A percentile compares a stretch with the other conserved stretches of the same genome.
Conservation (phyloP, 306 rosid genomes). For the Lathyrus aphaca region DNA sequence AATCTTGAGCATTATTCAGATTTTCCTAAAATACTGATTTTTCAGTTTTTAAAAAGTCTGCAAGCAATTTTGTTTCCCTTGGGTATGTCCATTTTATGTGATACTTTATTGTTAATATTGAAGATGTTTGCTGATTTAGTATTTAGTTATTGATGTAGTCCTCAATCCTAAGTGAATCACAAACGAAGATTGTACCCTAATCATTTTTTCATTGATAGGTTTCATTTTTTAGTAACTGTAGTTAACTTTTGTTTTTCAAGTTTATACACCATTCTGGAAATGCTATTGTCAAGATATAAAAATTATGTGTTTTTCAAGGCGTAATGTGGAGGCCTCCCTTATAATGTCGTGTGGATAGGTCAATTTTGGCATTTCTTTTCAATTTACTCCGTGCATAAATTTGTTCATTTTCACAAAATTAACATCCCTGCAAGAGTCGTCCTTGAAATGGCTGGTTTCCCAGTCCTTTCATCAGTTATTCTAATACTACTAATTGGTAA, state of each 20-base stretch:
- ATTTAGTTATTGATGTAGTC: conserved; percentile 15
- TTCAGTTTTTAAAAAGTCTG: neutral
- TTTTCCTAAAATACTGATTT: neutral
- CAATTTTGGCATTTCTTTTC: conserved; percentile 28
- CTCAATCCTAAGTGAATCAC: neutral
- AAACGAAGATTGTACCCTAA: neutral
- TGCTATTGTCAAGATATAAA: conserved; percentile 3
- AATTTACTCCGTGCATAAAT: conserved; percentile 25
- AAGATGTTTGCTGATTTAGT: neutral
- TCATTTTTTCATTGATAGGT: conserved; percentile 19
- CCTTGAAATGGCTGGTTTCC: conserved; percentile 47
- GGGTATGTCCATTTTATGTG: neutral
- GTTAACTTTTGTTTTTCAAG: neutral
- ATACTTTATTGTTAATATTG: neutral
- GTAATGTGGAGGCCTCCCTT: conserved; percentile 10
- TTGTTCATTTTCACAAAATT: conserved; percentile 31
- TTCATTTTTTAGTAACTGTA: conserved; percentile 3
- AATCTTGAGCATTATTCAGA: conserved; percentile 11
- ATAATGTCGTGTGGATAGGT: neutral
- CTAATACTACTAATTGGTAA: conserved; percentile 46
- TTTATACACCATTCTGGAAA: conserved; percentile 20
- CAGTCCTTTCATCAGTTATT: conserved; percentile 42
- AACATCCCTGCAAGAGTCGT: conserved; percentile 43
- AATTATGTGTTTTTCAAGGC: conserved; percentile 6
- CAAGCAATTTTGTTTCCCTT: conserved; percentile 5